These are phyloP conservation scores for Collariella sp. DNA, from an alignment of 495 filamentous ascomycete genomes.

Conservation along the genomic window DNA sequence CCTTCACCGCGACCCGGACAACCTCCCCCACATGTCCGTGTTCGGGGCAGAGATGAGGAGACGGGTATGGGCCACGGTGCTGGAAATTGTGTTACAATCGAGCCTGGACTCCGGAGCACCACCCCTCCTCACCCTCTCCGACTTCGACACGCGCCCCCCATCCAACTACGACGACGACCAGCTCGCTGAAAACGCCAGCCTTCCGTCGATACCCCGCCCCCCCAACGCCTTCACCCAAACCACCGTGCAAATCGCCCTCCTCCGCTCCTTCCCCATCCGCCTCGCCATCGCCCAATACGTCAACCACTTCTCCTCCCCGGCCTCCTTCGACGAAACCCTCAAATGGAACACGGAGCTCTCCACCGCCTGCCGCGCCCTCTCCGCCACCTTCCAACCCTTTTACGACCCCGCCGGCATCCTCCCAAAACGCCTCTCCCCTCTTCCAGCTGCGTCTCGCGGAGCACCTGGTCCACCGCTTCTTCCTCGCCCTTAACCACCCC, in stretches of 20 bases:
- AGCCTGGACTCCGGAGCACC: conserved; percentile 52
- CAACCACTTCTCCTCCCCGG: conserved; percentile 26
- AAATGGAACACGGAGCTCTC: conserved; percentile 32
- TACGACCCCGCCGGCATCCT: conserved; percentile 30
- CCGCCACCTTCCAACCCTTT: conserved; percentile 22
- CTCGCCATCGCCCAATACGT: conserved; percentile 31
- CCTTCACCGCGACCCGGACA: conserved; percentile 49
- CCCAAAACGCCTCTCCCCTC: conserved; percentile 25
- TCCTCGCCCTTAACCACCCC: conserved; percentile 43
- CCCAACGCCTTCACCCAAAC: conserved; percentile 31
- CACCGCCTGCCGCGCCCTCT: conserved; percentile 26
- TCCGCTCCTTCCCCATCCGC: conserved; percentile 28
- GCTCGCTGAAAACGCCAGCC: conserved; percentile 24
- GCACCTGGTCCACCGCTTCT: conserved; percentile 43
- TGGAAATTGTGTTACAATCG: conserved; percentile 54
- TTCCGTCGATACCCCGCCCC: conserved; percentile 10
- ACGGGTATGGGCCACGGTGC: conserved; percentile 58
- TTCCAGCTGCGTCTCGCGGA: conserved; percentile 34
- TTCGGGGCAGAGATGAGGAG: conserved; percentile 58
- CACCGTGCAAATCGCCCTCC: conserved; percentile 30
- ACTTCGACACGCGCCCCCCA: conserved; percentile 50
- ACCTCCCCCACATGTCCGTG: conserved; percentile 30
- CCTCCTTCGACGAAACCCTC: conserved; percentile 32
- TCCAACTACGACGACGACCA: conserved; percentile 46
- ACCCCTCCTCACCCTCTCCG: conserved; percentile 43